Percentiles rank a stretch among this genome's conserved stretches.
Conservation (phyloP, 2,329 filamentous ascomycete genomes). For the Penicillium glabrum region DNA sequence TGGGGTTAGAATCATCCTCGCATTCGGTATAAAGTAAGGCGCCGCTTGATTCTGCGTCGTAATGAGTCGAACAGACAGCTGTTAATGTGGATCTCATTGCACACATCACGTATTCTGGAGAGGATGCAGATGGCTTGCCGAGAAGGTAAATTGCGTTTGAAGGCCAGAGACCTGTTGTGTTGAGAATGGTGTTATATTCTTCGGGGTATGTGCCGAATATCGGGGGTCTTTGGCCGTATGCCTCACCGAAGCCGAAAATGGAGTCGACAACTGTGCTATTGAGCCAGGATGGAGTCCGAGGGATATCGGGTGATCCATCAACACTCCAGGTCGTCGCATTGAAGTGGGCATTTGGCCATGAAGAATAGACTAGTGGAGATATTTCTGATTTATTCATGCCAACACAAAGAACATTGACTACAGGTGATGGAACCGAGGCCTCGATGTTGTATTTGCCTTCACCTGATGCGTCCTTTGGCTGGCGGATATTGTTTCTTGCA, state of each 20-base stretch:
- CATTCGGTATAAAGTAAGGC: slow-evolving; percentile 63
- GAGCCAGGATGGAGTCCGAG: slow-evolving; percentile 44
- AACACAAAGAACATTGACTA: slow-evolving; percentile 71
- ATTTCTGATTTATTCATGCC: slow-evolving; percentile 63
- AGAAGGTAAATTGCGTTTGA: slow-evolving; percentile 66
- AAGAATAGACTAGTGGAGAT: slow-evolving; percentile 62
- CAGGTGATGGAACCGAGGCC: slow-evolving; percentile 69
- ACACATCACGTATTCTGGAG: slow-evolving; percentile 64
- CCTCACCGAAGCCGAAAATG: slow-evolving; percentile 66
- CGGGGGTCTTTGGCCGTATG: slow-evolving; percentile 53
- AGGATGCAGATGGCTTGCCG: slow-evolving; percentile 45
- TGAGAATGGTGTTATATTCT: slow-evolving; percentile 66
- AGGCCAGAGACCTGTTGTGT: slow-evolving; percentile 47
- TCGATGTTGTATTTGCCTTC: slow-evolving; percentile 67
- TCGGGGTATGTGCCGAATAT: slow-evolving; percentile 57
- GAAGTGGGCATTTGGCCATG: slow-evolving; percentile 53
- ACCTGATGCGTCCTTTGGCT: slow-evolving; percentile 64
- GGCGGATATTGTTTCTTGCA: slow-evolving; percentile 64
- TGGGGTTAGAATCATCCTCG: slow-evolving; percentile 54
- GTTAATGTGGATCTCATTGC: slow-evolving; percentile 64
- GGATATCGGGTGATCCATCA: slow-evolving; percentile 33
- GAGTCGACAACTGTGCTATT: slow-evolving; percentile 66
- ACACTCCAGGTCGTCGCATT: slow-evolving; percentile 28
- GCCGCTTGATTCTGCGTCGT: slow-evolving; percentile 54
- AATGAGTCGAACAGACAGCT: slow-evolving; percentile 65